These are phyloP conservation scores for Mrakia blollopis DNA, from an alignment of 768 basidiomycete species.

Conservation along the genomic window DNA sequence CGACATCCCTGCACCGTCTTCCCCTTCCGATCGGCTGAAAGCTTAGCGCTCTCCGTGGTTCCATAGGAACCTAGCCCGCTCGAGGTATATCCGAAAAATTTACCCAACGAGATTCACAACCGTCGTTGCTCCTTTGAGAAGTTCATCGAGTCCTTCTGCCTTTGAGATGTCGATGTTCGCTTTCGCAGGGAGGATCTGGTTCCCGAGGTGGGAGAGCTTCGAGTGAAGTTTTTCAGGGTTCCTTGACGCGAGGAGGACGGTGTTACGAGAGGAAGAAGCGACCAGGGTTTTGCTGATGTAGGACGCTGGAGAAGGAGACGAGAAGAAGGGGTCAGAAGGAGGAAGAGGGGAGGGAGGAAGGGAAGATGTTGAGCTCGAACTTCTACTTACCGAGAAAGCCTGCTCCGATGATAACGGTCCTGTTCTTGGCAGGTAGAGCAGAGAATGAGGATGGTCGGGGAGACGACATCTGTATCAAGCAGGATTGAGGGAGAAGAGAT, in stretches of 20 bases:
- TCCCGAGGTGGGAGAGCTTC: constrained; percentile 38
- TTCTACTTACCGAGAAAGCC: constrained; percentile 56
- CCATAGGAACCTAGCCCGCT: background rate
- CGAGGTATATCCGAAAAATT: background rate
- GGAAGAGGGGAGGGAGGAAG: background rate
- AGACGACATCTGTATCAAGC: no score
- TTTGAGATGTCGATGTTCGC: constrained; percentile 56
- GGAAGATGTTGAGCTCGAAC: background rate
- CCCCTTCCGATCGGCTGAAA: background rate
- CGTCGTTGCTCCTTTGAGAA: constrained; percentile 55
- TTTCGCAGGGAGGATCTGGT: constrained; percentile 48
- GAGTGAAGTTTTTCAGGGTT: constrained; percentile 51
- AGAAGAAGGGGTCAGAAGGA: background rate
- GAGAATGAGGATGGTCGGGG: no score
- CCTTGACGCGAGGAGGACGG: constrained; percentile 59
- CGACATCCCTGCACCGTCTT: background rate
- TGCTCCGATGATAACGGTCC: constrained; percentile 49
- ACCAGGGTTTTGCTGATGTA: constrained; percentile 58
- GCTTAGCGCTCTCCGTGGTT: no score
- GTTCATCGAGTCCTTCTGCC: constrained; percentile 46
- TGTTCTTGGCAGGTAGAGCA: constrained; percentile 34
- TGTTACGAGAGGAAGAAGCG: constrained; percentile 44
- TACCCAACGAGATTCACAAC: constrained; percentile 62
- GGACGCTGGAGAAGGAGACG: constrained; percentile 47
- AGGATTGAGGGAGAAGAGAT: no score